phyloP scores from a whole-genome alignment of 2,329 filamentous ascomycete species.

The Didymella pinodella region DNA sequence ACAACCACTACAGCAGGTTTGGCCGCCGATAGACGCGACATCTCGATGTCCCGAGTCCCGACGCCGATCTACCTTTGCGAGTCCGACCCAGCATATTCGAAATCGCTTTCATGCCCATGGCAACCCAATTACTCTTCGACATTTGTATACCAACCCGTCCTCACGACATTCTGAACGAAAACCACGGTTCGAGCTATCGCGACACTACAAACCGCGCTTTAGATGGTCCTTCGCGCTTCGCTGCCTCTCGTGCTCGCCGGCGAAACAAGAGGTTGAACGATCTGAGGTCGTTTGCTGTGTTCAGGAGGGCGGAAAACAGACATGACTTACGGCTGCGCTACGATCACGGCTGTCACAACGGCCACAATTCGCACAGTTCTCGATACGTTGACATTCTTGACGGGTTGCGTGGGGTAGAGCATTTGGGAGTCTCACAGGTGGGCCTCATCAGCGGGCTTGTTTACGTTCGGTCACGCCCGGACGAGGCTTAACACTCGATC shows the following conservation, averaged over 20 bases:
- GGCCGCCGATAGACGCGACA: constrained; percentile 77
- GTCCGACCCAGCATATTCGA: constrained; percentile 39
- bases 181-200: constrained; percentile 20
- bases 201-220: constrained; percentile 16
- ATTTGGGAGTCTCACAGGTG: constrained; percentile 18
- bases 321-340: constrained; percentile 38
- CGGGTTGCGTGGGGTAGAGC: constrained; percentile 25
- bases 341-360: constrained; percentile 35
- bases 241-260: constrained; percentile 36
- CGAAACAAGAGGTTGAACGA: constrained; percentile 33
- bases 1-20: constrained; percentile 82
- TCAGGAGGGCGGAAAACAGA: constrained; percentile 28
- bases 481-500: constrained; percentile 20
- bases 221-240: constrained; percentile 25
- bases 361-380: constrained; percentile 24
- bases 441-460: constrained; percentile 21
- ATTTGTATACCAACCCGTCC: constrained; percentile 40
- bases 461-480: constrained; percentile 25
- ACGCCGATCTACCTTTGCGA: constrained; percentile 43
- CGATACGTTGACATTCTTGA: constrained; percentile 26
- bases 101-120: constrained; percentile 46
- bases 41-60: constrained; percentile 44
- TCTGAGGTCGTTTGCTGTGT: constrained; percentile 23
- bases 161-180: constrained; percentile 28
- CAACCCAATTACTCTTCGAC: constrained; percentile 40